A percentile compares a stretch with the other conserved stretches of the same genome.
Evolutionary conservation across 1,284 basidiomycete genomes (phyloP).

Genomic region (Spongiforma sp.): DNA sequence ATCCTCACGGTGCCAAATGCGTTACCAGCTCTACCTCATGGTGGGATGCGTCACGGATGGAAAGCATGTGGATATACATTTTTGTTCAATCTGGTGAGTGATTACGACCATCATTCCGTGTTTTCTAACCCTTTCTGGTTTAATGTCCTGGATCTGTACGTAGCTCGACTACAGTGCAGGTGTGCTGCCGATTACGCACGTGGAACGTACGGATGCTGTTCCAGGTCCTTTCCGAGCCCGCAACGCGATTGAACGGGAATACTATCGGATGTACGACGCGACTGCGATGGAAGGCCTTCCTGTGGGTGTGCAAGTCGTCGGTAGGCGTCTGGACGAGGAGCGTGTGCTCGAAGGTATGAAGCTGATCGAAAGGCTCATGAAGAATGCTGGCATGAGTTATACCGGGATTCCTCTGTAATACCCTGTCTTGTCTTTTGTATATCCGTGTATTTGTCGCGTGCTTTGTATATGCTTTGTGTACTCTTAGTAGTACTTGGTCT

Average conservation of each 20-base stretch:
- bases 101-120: background rate
- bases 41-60: slow-evolving; percentile 47
- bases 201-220: slow-evolving; percentile 52
- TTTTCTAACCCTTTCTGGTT: too few species aligned
- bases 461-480: too few species aligned
- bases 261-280: slow-evolving; percentile 59
- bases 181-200: slow-evolving; percentile 62
- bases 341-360: slow-evolving; percentile 57
- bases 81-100: slow-evolving; percentile 48
- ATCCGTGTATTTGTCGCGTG: too few species aligned
- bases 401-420: slow-evolving; percentile 28
- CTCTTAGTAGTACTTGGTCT: too few species aligned
- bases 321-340: slow-evolving; percentile 66
- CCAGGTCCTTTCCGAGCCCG: slow-evolving; percentile 28
- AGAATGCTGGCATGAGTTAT: slow-evolving; percentile 30
- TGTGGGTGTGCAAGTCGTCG: slow-evolving; percentile 68
- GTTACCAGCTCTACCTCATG: slow-evolving; percentile 58
- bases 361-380: slow-evolving; percentile 39
- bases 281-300: slow-evolving; percentile 68
- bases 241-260: slow-evolving; percentile 42
- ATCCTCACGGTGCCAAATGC: slow-evolving; percentile 65
- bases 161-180: slow-evolving; percentile 65
- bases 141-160: too few species aligned
- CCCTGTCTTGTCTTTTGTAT: too few species aligned
- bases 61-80: slow-evolving; percentile 49